These are phyloP conservation scores for Endothia cerciana DNA, from an alignment of 2,329 filamentous ascomycete species.

Conservation along the genomic window DNA sequence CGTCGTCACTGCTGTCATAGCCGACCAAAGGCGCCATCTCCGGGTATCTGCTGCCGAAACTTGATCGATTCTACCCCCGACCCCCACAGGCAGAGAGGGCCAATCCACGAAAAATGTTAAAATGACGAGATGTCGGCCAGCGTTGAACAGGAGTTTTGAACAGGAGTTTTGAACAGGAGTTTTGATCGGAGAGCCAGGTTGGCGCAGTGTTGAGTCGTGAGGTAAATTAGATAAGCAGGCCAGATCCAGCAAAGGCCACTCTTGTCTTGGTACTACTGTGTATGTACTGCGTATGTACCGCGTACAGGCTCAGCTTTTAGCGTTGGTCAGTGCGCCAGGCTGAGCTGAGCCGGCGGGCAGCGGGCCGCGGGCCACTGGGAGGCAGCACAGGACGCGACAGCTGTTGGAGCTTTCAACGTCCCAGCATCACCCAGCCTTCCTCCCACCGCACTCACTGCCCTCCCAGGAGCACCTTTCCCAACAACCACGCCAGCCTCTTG, in stretches of 20 bases:
- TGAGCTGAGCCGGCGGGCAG: conserved; percentile 32
- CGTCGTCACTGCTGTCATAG: conserved; percentile 58
- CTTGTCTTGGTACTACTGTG: no score
- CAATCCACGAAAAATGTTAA: no score
- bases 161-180: no score
- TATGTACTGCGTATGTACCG: no score
- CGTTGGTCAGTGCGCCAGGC: conserved; percentile 11
- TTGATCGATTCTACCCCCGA: neutral
- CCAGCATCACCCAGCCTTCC: conserved; percentile 8
- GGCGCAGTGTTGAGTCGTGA: neutral
- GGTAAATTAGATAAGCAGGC: conserved; percentile 13
- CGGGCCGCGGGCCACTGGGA: conserved; percentile 35
- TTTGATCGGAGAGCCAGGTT: neutral
- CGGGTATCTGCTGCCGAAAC: neutral
- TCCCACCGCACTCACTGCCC: neutral
- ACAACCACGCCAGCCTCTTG: neutral
- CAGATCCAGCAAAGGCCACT: neutral
- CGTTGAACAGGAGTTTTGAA: no score
- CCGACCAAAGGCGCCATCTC: conserved; percentile 51
- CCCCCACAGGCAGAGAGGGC: neutral
- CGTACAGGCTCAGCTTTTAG: neutral
- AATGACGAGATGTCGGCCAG: no score
- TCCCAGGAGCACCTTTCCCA: neutral
- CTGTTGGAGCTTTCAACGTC: conserved; percentile 6
- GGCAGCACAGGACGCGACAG: conserved; percentile 21